These are phyloP conservation scores for Podospora bellae-mahoneyi DNA, from an alignment of 495 filamentous ascomycete species.

Conservation along the genomic window DNA sequence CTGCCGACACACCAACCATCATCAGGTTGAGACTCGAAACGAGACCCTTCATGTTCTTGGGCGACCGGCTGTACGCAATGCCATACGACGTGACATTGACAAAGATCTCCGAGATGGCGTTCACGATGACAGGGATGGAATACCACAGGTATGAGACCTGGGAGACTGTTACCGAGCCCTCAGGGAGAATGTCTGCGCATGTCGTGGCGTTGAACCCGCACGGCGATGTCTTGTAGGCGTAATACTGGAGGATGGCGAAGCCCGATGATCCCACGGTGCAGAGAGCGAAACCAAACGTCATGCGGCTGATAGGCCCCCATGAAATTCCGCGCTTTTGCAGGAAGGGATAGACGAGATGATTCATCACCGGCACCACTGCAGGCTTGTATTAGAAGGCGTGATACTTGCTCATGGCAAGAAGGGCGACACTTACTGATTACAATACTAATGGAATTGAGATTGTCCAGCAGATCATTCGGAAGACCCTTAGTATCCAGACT, in stretches of 20 bases:
- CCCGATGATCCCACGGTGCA: slow-evolving; percentile 60
- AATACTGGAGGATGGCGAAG: slow-evolving; percentile 67
- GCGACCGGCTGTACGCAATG: slow-evolving; percentile 69
- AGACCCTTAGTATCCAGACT: slow-evolving; percentile 63
- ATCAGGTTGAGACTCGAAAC: slow-evolving; percentile 66
- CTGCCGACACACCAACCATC: slow-evolving; percentile 56
- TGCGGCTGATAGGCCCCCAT: slow-evolving; percentile 71
- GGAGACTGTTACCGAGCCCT: slow-evolving; percentile 2
- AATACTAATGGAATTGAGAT: slow-evolving; percentile 71
- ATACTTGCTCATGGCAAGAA: not conserved
- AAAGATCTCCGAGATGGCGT: slow-evolving; percentile 66
- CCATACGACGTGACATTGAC: slow-evolving; percentile 68
- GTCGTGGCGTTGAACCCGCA: slow-evolving; percentile 47
- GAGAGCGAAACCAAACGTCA: slow-evolving; percentile 66
- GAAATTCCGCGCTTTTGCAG: slow-evolving; percentile 60
- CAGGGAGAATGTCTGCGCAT: slow-evolving; percentile 33
- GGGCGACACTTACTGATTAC: slow-evolving; percentile 46
- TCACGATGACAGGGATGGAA: slow-evolving; percentile 47
- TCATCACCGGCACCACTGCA: slow-evolving; percentile 60
- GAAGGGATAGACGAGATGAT: slow-evolving; percentile 61
- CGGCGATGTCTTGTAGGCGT: slow-evolving; percentile 60
- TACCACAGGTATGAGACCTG: slow-evolving; percentile 39
- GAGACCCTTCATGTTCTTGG: slow-evolving; percentile 64
- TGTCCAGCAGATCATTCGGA: slow-evolving; percentile 73
- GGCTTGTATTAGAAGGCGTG: not conserved